Conservation (phyloP, 495 filamentous ascomycete genomes). For the Xylaria intraflava region DNA sequence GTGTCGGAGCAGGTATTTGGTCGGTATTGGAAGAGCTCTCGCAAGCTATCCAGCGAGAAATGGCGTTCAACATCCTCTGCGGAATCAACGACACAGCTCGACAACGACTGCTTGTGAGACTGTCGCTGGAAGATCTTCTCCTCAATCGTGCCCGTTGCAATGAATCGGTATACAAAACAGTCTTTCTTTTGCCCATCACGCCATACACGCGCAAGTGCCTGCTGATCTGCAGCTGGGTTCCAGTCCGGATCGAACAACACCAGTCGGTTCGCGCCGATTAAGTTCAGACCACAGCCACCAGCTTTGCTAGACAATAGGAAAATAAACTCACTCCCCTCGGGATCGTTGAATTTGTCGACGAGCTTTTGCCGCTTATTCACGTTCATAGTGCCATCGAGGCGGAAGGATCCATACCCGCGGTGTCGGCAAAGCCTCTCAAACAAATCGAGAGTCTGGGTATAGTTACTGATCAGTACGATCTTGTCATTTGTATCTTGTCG, state of each 20-base stretch:
- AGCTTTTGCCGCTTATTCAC: constrained; percentile 95
- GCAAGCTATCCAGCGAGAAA: constrained; percentile 80
- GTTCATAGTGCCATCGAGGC: constrained; percentile 95
- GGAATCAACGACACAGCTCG: constrained; percentile 94
- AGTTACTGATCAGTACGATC: constrained; percentile 98
- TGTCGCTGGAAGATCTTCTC: constrained; percentile 99
- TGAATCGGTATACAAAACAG: constrained; percentile 98
- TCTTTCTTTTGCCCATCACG: constrained; percentile 99
- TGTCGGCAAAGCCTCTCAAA: constrained; percentile 87
- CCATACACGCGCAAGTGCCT: constrained; percentile 95
- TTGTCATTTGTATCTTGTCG: constrained; percentile 97
- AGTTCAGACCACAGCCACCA: constrained; percentile 92
- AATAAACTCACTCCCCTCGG: constrained; percentile 82
- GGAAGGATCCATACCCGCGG: constrained; percentile 75
- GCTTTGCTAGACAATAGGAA: constrained; percentile 96
- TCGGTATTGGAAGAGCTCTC: constrained; percentile 91
- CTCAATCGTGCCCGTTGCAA: constrained; percentile 94
- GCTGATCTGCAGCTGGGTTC: constrained; percentile 98
- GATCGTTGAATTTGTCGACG: constrained; percentile 97
- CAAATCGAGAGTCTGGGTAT: constrained; percentile 91
- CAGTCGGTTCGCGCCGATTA: constrained; percentile 94
- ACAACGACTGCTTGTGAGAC: constrained; percentile 94
- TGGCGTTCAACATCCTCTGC: constrained; percentile 96
- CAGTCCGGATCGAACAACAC: constrained; percentile 98
- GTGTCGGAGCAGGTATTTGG: constrained; percentile 82